Conservation (phyloP, 1,139 yeast species). For the Scheffersomyces quercinus region DNA sequence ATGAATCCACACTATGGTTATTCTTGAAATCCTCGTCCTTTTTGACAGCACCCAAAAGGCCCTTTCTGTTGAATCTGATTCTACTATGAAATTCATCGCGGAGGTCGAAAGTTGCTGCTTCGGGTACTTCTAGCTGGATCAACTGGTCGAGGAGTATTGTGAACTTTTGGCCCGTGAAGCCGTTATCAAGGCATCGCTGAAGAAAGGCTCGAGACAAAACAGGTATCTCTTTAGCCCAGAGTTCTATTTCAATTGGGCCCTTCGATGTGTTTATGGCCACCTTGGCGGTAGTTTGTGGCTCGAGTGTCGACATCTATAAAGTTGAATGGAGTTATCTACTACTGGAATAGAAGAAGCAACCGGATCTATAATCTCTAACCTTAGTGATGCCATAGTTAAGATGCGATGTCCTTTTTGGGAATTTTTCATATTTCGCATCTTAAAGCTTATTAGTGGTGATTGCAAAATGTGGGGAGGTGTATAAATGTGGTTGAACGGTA, state of each 20-base stretch:
- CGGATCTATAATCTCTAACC: too few relatives aligned
- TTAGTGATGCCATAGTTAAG: background rate
- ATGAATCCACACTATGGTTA: conserved; percentile 43
- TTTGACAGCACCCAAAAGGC: conserved; percentile 55
- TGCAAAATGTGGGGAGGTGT: too few relatives aligned
- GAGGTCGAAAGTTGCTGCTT: conserved; percentile 15
- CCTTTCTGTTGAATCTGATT: conserved; percentile 53
- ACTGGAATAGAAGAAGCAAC: too few relatives aligned
- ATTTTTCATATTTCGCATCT: background rate
- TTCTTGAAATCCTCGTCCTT: conserved; percentile 19
- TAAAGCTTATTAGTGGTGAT: background rate
- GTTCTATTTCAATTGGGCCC: conserved; percentile 60
- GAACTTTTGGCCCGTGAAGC: conserved; percentile 44
- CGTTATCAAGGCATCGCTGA: conserved; percentile 45
- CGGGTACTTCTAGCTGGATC: conserved; percentile 34
- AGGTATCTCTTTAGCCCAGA: conserved; percentile 77
- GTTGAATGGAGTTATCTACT: too few relatives aligned
- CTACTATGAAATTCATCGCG: conserved; percentile 57
- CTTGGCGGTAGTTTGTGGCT: conserved; percentile 64
- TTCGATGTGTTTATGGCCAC: conserved; percentile 57
- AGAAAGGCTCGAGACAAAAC: conserved; percentile 49
- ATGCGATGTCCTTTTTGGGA: background rate
- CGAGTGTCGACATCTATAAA: conserved; percentile 20
- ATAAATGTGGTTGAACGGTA: too few relatives aligned
- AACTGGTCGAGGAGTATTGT: conserved; percentile 38